A percentile compares a stretch with the other conserved stretches of the same genome.
These are phyloP conservation scores for Mycena maculata DNA, from an alignment of 768 basidiomycete species.

Conservation along the genomic window DNA sequence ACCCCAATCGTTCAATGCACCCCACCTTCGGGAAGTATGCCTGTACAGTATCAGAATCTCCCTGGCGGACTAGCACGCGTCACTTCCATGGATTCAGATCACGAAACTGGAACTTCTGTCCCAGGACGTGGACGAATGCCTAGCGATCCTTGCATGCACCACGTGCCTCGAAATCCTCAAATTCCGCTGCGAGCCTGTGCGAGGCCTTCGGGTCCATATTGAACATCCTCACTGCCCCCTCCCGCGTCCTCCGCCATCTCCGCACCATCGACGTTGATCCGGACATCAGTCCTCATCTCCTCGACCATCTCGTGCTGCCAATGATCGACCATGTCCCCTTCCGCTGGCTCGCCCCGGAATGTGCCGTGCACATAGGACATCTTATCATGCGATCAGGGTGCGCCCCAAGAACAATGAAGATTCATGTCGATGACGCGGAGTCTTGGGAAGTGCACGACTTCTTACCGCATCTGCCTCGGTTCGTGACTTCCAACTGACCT, in stretches of 20 bases:
- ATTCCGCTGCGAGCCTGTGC: background rate
- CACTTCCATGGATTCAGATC: background rate
- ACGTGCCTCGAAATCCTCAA: background rate
- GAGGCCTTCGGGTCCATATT: background rate
- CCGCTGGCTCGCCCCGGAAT: background rate
- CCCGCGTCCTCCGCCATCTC: background rate
- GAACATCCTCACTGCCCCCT: too few relatives aligned
- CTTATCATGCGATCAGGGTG: background rate
- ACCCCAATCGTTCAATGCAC: background rate
- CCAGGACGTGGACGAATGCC: background rate
- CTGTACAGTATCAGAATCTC: background rate
- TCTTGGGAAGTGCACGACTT: background rate
- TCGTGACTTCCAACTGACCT: background rate
- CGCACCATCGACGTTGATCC: background rate
- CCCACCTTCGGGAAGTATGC: background rate
- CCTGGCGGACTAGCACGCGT: background rate
- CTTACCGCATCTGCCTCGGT: background rate
- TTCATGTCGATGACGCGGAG: background rate
- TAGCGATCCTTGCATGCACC: background rate
- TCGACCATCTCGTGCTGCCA: constrained; percentile 1
- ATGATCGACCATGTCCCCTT: background rate
- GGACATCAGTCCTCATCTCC: background rate
- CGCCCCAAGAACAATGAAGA: background rate
- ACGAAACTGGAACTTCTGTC: background rate
- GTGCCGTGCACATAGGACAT: background rate